Evolutionary conservation across 768 basidiomycete species (phyloP).

Genomic region (Suillus ampliporus): DNA sequence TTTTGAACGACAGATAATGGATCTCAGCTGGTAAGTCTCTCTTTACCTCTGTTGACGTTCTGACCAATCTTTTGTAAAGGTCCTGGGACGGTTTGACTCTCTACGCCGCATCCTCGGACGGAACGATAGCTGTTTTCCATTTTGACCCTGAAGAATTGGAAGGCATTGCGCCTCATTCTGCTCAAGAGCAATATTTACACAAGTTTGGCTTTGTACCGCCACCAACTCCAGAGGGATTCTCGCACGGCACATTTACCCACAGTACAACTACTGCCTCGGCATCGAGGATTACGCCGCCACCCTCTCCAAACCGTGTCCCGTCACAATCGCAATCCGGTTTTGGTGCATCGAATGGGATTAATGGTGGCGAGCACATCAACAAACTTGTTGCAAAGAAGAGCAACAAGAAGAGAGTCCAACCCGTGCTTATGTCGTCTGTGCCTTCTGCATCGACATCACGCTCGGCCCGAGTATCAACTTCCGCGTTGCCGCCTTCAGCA

Average conservation of each 20-base stretch:
- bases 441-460: slow-evolving; percentile 40
- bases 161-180: slow-evolving; percentile 74
- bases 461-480: slow-evolving; percentile 10
- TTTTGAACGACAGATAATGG: slow-evolving; percentile 94
- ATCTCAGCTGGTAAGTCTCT: slow-evolving; percentile 85
- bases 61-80: slow-evolving; percentile 51
- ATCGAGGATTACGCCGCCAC: slow-evolving; percentile 52
- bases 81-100: slow-evolving; percentile 91
- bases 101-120: slow-evolving; percentile 95
- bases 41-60: not conserved
- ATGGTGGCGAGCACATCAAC: slow-evolving; percentile 67
- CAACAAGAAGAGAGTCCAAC: slow-evolving; percentile 69
- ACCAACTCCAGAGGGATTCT: slow-evolving; percentile 73
- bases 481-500: slow-evolving; percentile 1
- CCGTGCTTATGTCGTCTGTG: slow-evolving; percentile 43
- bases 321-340: slow-evolving; percentile 47
- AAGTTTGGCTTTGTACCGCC: slow-evolving; percentile 80
- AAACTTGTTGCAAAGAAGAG: slow-evolving; percentile 77
- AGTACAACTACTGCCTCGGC: slow-evolving; percentile 27
- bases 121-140: slow-evolving; percentile 87
- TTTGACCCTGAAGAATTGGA: slow-evolving; percentile 84
- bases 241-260: slow-evolving; percentile 48
- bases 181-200: slow-evolving; percentile 79
- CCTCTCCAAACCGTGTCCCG: slow-evolving; percentile 47
- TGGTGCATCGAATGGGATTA: slow-evolving; percentile 38